Evolutionary conservation across 1,284 basidiomycete genomes (phyloP).

Genomic region (Xanthoconium separans): DNA sequence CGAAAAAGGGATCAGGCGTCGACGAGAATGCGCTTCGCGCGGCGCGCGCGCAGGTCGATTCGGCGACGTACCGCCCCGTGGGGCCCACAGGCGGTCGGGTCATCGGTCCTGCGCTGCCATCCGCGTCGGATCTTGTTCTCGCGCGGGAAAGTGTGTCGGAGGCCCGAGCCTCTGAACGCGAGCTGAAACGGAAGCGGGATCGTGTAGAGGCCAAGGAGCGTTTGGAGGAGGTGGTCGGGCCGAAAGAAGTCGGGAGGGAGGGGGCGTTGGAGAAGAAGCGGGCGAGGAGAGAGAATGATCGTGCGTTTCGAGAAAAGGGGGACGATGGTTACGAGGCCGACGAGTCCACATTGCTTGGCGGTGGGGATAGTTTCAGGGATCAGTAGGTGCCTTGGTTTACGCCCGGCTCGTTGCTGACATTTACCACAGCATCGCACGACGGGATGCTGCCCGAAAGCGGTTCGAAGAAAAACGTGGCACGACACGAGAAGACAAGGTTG

Average conservation of each 20-base stretch:
- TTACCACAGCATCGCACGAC: constrained; percentile 54
- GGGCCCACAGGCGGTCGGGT: constrained; percentile 39
- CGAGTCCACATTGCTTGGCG: constrained; percentile 68
- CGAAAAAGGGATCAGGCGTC: constrained; percentile 43
- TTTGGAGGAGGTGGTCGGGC: constrained; percentile 71
- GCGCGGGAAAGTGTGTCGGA: constrained; percentile 60
- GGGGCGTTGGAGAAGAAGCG: constrained; percentile 77
- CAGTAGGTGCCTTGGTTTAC: constrained; percentile 45
- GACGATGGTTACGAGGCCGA: constrained; percentile 71
- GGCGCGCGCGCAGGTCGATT: constrained; percentile 58
- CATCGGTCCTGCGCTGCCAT: constrained; percentile 66
- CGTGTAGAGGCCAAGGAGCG: constrained; percentile 63
- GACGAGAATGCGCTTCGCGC: constrained; percentile 55
- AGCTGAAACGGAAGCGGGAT: constrained; percentile 61
- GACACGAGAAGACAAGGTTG: constrained; percentile 46
- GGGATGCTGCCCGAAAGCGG: constrained; percentile 62
- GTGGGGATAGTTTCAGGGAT: constrained; percentile 70
- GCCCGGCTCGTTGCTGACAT: constrained; percentile 9
- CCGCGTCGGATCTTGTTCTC: constrained; percentile 60
- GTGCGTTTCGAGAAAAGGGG: constrained; percentile 63
- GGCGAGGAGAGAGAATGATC: constrained; percentile 59
- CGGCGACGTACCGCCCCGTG: constrained; percentile 49
- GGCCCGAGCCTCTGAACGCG: constrained; percentile 46
- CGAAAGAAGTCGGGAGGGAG: constrained; percentile 68
- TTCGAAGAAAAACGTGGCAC: constrained; percentile 48